A percentile compares a stretch with the other conserved stretches of the same genome.
phyloP scores from a whole-genome alignment of 345 rosid species.

The Eucalyptus rudis region DNA sequence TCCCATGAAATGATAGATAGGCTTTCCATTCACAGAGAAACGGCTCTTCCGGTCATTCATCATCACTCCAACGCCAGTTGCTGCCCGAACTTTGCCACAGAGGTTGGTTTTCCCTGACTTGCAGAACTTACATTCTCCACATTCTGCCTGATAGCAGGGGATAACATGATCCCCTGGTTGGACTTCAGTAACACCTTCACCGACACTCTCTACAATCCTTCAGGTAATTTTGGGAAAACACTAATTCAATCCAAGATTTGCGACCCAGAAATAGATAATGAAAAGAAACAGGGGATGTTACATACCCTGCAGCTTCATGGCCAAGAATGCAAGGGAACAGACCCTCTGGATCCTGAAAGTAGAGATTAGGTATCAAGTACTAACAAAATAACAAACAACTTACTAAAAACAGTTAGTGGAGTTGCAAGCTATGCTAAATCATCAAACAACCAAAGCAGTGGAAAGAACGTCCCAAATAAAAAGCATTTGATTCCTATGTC shows the following conservation, averaged over 20 bases:
- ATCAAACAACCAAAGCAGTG: background rate
- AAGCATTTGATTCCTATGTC: background rate
- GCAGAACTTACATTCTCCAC: constrained; percentile 94
- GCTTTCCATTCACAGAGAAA: constrained; percentile 80
- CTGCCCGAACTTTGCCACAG: constrained; percentile 83
- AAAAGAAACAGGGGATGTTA: background rate
- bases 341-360: constrained; percentile 84
- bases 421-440: background rate
- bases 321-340: constrained; percentile 96
- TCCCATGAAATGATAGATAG: constrained; percentile 96
- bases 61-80: constrained; percentile 97
- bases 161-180: constrained; percentile 93
- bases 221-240: background rate
- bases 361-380: background rate
- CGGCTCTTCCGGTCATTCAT: constrained; percentile 81
- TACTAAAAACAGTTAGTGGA: background rate
- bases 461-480: background rate
- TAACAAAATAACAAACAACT: background rate
- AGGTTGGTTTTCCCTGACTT: constrained; percentile 97
- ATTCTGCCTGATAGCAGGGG: constrained; percentile 99
- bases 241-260: background rate
- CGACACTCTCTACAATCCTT: constrained; percentile 95
- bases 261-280: background rate
- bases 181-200: constrained; percentile 93
- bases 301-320: constrained; percentile 97